Evolutionary conservation across 2,329 filamentous ascomycete genomes (phyloP).

Genomic region (Biscogniauxia marginata): DNA sequence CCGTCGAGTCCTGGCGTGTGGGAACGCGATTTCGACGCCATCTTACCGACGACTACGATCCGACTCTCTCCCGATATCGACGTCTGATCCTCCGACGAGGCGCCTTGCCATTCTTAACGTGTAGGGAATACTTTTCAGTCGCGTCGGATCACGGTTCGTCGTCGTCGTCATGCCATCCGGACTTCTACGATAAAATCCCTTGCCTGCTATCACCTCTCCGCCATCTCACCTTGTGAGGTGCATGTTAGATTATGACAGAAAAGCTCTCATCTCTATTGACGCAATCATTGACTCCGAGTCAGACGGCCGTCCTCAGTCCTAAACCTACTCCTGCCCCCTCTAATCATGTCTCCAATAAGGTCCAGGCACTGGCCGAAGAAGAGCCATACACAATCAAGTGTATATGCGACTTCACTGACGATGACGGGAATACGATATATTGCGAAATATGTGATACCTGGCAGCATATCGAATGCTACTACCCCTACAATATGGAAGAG

Average conservation of each 20-base stretch:
- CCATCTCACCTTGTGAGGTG: conserved; percentile 42
- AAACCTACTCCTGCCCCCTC: conserved; percentile 36
- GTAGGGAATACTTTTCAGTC: conserved; percentile 18
- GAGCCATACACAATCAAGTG: conserved; percentile 96
- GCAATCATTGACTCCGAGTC: conserved; percentile 56
- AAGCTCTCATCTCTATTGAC: conserved; percentile 52
- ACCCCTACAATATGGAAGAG: conserved; percentile 69
- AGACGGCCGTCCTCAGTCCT: conserved; percentile 42
- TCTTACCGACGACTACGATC: conserved; percentile 9
- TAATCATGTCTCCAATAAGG: conserved; percentile 45
- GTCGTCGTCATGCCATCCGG: conserved; percentile 64
- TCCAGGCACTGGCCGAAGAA: conserved; percentile 62
- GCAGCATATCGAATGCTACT: conserved; percentile 98
- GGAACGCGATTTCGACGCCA: conserved; percentile 6
- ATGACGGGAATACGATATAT: conserved; percentile 96
- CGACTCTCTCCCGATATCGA: conserved; percentile 10
- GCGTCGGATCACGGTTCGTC: conserved; percentile 47
- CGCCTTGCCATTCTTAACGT: conserved; percentile 8
- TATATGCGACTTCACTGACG: conserved; percentile 89
- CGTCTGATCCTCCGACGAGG: conserved; percentile 10
- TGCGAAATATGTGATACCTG: conserved; percentile 95
- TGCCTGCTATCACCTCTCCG: conserved; percentile 20
- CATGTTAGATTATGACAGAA: conserved; percentile 62
- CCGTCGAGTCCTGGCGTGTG: conserved; percentile 18
- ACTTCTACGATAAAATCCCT: conserved; percentile 47